These are phyloP conservation scores for Neltuma alba DNA, from an alignment of 306 rosid species.

Conservation along the genomic window DNA sequence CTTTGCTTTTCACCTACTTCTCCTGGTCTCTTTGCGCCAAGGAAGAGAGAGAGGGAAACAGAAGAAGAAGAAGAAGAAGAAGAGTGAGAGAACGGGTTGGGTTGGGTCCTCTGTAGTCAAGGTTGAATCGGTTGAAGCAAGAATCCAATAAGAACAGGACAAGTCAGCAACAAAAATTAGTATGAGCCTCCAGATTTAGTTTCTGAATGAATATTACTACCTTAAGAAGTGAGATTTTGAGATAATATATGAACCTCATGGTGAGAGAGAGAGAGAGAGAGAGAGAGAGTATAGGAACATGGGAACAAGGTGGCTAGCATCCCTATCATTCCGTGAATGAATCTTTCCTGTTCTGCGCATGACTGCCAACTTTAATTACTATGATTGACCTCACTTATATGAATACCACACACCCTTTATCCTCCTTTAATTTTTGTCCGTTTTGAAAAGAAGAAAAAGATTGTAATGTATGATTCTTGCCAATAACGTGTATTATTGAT, in stretches of 20 bases:
- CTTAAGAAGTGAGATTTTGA: conserved; percentile 31
- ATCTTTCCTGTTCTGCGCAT: conserved; percentile 43
- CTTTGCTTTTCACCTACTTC: conserved; percentile 79
- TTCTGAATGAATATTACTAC: conserved; percentile 26
- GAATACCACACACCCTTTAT: neutral
- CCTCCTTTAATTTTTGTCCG: neutral
- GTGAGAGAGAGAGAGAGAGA: neutral
- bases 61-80: neutral
- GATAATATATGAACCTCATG: conserved; percentile 1
- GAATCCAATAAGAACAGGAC: conserved; percentile 34
- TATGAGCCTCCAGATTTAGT: conserved; percentile 27
- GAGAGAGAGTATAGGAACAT: neutral
- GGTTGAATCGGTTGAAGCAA: conserved; percentile 38
- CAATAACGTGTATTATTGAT: neutral
- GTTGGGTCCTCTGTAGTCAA: conserved; percentile 55
- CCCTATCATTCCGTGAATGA: conserved; percentile 39
- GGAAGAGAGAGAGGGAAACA: conserved; percentile 20
- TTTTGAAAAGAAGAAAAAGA: neutral
- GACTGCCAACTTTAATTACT: conserved; percentile 8
- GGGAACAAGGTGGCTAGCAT: neutral
- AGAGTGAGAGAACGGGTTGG: conserved; percentile 12
- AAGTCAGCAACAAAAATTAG: conserved; percentile 35
- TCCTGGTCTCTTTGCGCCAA: conserved; percentile 40
- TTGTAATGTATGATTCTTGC: neutral
- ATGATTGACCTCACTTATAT: neutral